phyloP scores from a whole-genome alignment of 2,329 filamentous ascomycete genomes.

The Penicillium sp. region DNA sequence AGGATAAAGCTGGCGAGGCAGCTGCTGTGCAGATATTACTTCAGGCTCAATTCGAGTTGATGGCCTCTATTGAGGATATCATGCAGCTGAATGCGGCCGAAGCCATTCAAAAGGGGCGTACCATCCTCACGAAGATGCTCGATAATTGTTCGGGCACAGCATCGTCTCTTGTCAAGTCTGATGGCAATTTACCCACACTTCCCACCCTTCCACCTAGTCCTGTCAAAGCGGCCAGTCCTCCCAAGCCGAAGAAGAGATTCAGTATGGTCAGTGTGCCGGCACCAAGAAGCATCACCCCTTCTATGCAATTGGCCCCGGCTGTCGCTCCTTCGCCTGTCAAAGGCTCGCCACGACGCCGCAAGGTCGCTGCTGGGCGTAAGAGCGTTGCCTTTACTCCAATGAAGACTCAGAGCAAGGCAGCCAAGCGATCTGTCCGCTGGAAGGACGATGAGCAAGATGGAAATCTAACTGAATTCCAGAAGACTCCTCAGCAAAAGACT shows the following conservation, averaged over 20 bases:
- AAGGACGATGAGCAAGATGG: slow-evolving; percentile 84
- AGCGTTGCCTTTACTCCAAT: slow-evolving; percentile 74
- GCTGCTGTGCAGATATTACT: slow-evolving; percentile 75
- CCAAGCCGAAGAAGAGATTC: slow-evolving; percentile 61
- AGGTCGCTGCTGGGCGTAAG: slow-evolving; percentile 58
- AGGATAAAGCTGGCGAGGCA: slow-evolving; percentile 74
- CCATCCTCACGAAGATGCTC: slow-evolving; percentile 69
- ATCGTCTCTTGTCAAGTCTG: slow-evolving; percentile 83
- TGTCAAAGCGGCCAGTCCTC: slow-evolving; percentile 61
- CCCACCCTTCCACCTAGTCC: slow-evolving; percentile 58
- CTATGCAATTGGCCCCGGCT: slow-evolving; percentile 29
- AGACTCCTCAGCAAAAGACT: slow-evolving; percentile 69
- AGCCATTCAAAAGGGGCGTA: slow-evolving; percentile 72
- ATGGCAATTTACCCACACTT: slow-evolving; percentile 55
- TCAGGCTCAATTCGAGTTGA: slow-evolving; percentile 84
- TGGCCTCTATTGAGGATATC: slow-evolving; percentile 75
- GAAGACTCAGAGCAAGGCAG: slow-evolving; percentile 56
- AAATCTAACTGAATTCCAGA: slow-evolving; percentile 80
- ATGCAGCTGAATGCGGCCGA: slow-evolving; percentile 76
- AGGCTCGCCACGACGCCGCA: slow-evolving; percentile 74
- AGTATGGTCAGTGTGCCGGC: slow-evolving; percentile 36
- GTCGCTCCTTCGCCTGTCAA: slow-evolving; percentile 60
- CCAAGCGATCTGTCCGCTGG: slow-evolving; percentile 81
- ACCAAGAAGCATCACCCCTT: slow-evolving; percentile 22
- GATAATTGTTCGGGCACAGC: slow-evolving; percentile 67